phyloP scores from a whole-genome alignment of 140 eudicot species.

The Flaveria floridana region DNA sequence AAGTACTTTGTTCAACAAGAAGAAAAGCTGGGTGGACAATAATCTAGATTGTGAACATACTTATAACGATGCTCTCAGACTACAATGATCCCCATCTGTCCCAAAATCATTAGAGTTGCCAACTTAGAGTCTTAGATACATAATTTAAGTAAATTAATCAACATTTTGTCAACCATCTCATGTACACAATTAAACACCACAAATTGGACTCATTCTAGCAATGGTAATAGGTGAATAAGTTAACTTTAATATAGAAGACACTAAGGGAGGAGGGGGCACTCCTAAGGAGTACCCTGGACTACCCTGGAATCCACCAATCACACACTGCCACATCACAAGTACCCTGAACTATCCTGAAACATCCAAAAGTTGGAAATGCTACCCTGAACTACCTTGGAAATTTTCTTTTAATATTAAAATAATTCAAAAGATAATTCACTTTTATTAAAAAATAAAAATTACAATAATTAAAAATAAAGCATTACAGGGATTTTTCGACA shows the following conservation, averaged over 20 bases:
- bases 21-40: too few species aligned
- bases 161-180: not conserved
- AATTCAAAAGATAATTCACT: too few species aligned
- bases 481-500: too few species aligned
- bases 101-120: not conserved
- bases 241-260: not conserved
- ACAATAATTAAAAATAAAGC: too few species aligned
- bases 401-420: too few species aligned
- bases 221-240: not conserved
- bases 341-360: too few species aligned
- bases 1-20: not conserved
- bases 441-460: too few species aligned
- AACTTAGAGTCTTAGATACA: not conserved
- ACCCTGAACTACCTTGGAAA: too few species aligned
- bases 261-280: not conserved
- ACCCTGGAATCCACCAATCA: too few species aligned
- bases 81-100: not conserved
- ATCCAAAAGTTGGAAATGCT: too few species aligned
- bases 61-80: not conserved
- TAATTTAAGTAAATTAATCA: not conserved
- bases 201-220: not conserved
- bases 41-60: not conserved
- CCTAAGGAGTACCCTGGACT: too few species aligned
- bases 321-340: too few species aligned
- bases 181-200: not conserved